Conservation (phyloP, 768 basidiomycete genomes). For the Albatrellus ellisii region DNA sequence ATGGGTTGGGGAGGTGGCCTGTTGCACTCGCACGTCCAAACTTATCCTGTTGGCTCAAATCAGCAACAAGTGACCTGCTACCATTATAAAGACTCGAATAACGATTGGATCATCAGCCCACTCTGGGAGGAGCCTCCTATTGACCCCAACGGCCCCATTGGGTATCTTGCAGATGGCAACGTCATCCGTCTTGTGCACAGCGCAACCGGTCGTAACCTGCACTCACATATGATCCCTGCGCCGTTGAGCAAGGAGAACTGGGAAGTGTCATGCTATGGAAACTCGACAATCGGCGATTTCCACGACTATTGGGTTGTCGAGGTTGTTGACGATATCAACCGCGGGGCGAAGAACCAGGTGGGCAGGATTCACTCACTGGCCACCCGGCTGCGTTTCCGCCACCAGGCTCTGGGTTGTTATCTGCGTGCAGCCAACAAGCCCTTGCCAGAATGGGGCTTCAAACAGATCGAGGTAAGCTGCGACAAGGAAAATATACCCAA, state of each 20-base stretch:
- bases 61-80: slow-evolving; percentile 99
- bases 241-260: slow-evolving; percentile 81
- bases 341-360: slow-evolving; percentile 41
- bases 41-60: slow-evolving; percentile 79
- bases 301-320: slow-evolving; percentile 92
- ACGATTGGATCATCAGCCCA: slow-evolving; percentile 76
- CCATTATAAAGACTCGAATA: slow-evolving; percentile 98
- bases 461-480: slow-evolving; percentile 95
- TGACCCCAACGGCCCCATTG: slow-evolving; percentile 53
- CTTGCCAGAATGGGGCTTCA: slow-evolving; percentile 98
- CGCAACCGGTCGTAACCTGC: slow-evolving; percentile 80
- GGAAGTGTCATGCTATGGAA: slow-evolving; percentile 94
- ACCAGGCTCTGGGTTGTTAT: slow-evolving; percentile 73
- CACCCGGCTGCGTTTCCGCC: slow-evolving; percentile 77
- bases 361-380: slow-evolving; percentile 80
- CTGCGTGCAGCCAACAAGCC: slow-evolving; percentile 78
- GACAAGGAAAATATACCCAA: slow-evolving; percentile 73
- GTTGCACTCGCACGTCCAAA: slow-evolving; percentile 93
- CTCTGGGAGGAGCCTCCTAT: slow-evolving; percentile 64
- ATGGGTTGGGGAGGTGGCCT: slow-evolving; percentile 97
- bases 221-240: slow-evolving; percentile 81
- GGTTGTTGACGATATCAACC: slow-evolving; percentile 80
- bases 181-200: slow-evolving; percentile 69
- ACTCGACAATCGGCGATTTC: slow-evolving; percentile 72
- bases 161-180: slow-evolving; percentile 66